Evolutionary conservation across 2,329 filamentous ascomycete genomes (phyloP).

Genomic region (Pseudogymnoascus sp.): DNA sequence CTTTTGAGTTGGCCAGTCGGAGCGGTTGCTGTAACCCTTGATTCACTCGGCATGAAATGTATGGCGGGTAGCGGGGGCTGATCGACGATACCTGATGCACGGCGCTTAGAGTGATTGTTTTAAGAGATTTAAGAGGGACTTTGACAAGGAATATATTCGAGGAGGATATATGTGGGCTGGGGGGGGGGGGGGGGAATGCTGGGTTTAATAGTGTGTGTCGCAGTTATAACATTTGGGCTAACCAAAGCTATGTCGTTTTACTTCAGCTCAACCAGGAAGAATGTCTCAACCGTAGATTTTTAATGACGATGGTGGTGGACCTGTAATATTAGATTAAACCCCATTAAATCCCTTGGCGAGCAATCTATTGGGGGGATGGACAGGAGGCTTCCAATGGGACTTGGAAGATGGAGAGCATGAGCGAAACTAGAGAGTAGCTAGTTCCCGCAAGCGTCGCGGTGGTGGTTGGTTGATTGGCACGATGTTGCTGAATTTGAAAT

Average conservation of each 20-base stretch:
- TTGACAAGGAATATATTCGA: constrained; percentile 2
- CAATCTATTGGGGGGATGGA: not conserved
- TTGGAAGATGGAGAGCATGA: not conserved
- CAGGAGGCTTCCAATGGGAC: not conserved
- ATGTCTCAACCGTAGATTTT: not conserved
- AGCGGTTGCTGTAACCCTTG: not conserved
- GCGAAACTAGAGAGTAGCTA: not conserved
- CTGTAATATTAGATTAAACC: constrained; percentile 4
- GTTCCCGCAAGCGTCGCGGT: not conserved
- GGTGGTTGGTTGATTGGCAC: not conserved
- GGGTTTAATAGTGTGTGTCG: constrained; percentile 1
- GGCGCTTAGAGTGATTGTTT: constrained; percentile 5
- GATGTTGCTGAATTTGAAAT: not conserved
- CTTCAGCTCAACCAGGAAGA: constrained; percentile 3
- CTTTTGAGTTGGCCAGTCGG: not conserved
- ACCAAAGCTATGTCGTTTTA: not conserved
- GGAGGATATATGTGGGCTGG: constrained; percentile 3
- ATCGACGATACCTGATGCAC: constrained; percentile 4
- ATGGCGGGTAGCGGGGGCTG: constrained; percentile 1
- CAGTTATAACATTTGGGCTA: constrained; percentile 6
- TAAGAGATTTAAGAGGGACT: constrained; percentile 5
- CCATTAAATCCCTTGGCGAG: not conserved
- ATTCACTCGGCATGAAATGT: not conserved
- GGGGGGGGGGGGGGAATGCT: not conserved
- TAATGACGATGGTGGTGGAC: not conserved